Conservation (phyloP, 2,329 filamentous ascomycete genomes). For the Davidsoniella virescens region DNA sequence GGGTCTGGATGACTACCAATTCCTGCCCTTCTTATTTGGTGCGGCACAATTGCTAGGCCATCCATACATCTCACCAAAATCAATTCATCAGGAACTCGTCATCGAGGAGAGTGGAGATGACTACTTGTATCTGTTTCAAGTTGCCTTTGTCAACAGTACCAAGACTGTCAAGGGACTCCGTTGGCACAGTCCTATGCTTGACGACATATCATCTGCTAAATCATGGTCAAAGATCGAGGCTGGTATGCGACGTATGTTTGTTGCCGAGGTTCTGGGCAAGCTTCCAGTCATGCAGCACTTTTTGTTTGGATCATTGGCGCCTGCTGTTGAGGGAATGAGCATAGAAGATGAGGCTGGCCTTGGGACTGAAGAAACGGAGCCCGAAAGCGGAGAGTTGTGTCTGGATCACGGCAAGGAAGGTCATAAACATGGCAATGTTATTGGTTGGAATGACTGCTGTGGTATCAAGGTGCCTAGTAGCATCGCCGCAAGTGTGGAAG, state of each 20-base stretch:
- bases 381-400: slow-evolving; percentile 37
- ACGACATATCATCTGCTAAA: slow-evolving; percentile 85
- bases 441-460: slow-evolving; percentile 87
- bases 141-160: slow-evolving; percentile 85
- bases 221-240: slow-evolving; percentile 84
- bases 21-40: slow-evolving; percentile 88
- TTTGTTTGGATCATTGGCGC: slow-evolving; percentile 72
- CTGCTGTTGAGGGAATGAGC: slow-evolving; percentile 69
- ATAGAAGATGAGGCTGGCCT: slow-evolving; percentile 37
- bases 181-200: slow-evolving; percentile 97
- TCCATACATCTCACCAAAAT: slow-evolving; percentile 59
- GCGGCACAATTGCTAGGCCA: slow-evolving; percentile 80
- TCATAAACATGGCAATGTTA: slow-evolving; percentile 47
- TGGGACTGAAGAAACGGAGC: slow-evolving; percentile 31
- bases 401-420: slow-evolving; percentile 34
- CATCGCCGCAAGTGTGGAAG: slow-evolving; percentile 76
- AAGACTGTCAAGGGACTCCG: slow-evolving; percentile 89
- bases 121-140: slow-evolving; percentile 83
- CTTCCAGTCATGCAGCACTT: slow-evolving; percentile 98
- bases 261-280: slow-evolving; percentile 81
- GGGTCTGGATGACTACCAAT: slow-evolving; percentile 96
- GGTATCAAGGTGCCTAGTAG: slow-evolving; percentile 95
- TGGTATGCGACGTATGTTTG: slow-evolving; percentile 95
- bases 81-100: slow-evolving; percentile 74
- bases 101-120: slow-evolving; percentile 74